phyloP scores from a whole-genome alignment of 805 yeast genomes.

The Diddensiella santjacobensis region DNA sequence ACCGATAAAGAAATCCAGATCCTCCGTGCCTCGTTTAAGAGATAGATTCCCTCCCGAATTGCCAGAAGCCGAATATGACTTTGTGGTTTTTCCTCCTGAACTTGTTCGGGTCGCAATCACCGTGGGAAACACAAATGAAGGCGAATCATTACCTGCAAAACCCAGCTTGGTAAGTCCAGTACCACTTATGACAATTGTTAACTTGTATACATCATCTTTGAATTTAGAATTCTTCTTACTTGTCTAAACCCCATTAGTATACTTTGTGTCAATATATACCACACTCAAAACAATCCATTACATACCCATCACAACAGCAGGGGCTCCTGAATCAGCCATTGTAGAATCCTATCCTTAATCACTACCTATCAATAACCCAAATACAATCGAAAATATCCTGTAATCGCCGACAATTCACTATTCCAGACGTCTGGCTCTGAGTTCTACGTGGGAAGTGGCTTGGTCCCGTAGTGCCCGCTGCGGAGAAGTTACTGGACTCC shows the following conservation, averaged over 20 bases:
- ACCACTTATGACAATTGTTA: constrained; percentile 57
- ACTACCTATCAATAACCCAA: too few relatives aligned
- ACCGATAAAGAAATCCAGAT: constrained; percentile 90
- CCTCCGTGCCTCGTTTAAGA: constrained; percentile 85
- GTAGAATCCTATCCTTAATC: too few relatives aligned
- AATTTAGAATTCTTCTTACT: constrained; percentile 24
- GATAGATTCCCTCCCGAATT: constrained; percentile 43
- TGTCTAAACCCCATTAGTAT: constrained; percentile 25
- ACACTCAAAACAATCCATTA: constrained; percentile 24
- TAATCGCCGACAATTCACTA: too few relatives aligned
- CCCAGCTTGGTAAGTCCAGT: constrained; percentile 97
- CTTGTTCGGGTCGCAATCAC: constrained; percentile 72
- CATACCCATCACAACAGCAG: constrained; percentile 95
- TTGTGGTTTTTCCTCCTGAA: constrained; percentile 36
- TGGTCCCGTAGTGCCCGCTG: too few relatives aligned
- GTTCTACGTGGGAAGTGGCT: too few relatives aligned
- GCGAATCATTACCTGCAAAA: constrained; percentile 97
- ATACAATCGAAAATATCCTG: too few relatives aligned
- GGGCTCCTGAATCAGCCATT: constrained; percentile 37
- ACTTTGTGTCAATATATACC: constrained; percentile 9
- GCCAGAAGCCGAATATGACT: constrained; percentile 34
- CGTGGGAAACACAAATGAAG: constrained; percentile 95
- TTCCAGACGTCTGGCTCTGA: too few relatives aligned
- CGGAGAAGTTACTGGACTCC: too few relatives aligned
- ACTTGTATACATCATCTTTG: background rate